A percentile compares a stretch with the other conserved stretches of the same genome.
Evolutionary conservation across 441 rosid species (phyloP).

Genomic region (Jatropha podagrica): DNA sequence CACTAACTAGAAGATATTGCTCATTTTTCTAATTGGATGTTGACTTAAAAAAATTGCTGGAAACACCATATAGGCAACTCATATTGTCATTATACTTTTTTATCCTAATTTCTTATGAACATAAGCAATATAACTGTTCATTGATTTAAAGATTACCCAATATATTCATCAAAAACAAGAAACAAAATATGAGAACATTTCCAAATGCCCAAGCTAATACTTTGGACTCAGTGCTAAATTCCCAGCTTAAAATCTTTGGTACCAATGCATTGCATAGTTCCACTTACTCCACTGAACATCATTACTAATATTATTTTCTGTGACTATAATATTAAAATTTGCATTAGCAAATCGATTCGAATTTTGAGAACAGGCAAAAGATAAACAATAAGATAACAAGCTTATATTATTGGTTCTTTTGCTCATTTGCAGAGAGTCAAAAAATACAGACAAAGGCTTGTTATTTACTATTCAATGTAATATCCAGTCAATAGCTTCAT

Average conservation of each 20-base stretch:
- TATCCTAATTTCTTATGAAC: not conserved
- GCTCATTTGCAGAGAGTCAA: not conserved
- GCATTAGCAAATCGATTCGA: not conserved
- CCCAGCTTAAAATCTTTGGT: not conserved
- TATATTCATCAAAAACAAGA: not conserved
- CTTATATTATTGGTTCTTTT: not conserved
- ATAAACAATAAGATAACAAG: not conserved
- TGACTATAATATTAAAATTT: not conserved
- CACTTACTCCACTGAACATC: not conserved
- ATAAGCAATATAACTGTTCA: not conserved
- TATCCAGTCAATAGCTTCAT: constrained; percentile 1
- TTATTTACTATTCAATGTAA: not conserved
- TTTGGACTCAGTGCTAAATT: not conserved
- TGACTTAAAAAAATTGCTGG: constrained; percentile 2
- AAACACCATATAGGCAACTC: not conserved
- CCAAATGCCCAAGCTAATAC: not conserved
- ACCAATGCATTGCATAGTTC: not conserved
- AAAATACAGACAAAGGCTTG: constrained; percentile 5
- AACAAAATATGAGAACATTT: not conserved
- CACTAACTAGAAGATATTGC: not conserved
- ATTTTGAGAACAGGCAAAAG: not conserved
- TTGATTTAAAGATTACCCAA: not conserved
- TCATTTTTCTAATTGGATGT: not conserved
- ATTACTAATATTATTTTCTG: not conserved
- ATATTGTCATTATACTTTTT: not conserved